Percentiles rank a stretch among this genome's conserved stretches.
These are phyloP conservation scores for Podila clonocystis DNA, from an alignment of 192 early-diverging fungal genomes.

Conservation along the genomic window DNA sequence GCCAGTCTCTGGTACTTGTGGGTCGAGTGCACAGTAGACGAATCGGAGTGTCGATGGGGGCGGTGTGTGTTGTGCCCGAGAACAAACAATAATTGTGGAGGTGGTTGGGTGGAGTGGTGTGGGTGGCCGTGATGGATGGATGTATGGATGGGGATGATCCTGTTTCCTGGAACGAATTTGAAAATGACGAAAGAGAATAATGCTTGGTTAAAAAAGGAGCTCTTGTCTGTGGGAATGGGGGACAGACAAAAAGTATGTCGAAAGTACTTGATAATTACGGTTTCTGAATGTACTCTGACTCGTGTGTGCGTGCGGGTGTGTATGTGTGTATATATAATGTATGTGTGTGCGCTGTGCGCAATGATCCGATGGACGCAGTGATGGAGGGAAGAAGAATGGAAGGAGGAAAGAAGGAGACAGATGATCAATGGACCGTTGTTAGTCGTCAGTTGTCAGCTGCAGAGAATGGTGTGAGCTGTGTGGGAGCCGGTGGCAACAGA, in stretches of 20 bases:
- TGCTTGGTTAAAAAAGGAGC: neutral
- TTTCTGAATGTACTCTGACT: too few relatives aligned
- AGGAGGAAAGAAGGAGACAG: neutral
- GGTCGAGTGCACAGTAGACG: too few relatives aligned
- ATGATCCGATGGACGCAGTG: neutral
- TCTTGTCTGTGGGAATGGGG: too few relatives aligned
- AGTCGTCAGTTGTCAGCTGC: neutral
- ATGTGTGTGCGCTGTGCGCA: neutral
- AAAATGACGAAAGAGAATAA: neutral
- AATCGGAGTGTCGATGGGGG: too few relatives aligned
- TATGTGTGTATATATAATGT: neutral
- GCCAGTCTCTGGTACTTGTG: neutral
- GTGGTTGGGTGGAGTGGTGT: neutral
- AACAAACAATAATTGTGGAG: neutral
- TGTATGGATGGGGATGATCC: slow-evolving; percentile 1
- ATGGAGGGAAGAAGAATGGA: neutral
- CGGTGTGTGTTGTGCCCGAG: too few relatives aligned
- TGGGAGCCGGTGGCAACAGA: too few relatives aligned
- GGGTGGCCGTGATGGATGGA: too few relatives aligned
- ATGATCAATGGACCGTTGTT: slow-evolving; percentile 1
- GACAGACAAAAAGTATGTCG: too few relatives aligned
- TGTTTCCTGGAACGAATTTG: slow-evolving; percentile 1
- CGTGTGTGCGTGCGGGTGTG: neutral
- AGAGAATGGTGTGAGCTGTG: too few relatives aligned
- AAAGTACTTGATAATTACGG: too few relatives aligned